Evolutionary conservation across 1,139 yeast genomes (phyloP).

Genomic region (Candida gigantensis): DNA sequence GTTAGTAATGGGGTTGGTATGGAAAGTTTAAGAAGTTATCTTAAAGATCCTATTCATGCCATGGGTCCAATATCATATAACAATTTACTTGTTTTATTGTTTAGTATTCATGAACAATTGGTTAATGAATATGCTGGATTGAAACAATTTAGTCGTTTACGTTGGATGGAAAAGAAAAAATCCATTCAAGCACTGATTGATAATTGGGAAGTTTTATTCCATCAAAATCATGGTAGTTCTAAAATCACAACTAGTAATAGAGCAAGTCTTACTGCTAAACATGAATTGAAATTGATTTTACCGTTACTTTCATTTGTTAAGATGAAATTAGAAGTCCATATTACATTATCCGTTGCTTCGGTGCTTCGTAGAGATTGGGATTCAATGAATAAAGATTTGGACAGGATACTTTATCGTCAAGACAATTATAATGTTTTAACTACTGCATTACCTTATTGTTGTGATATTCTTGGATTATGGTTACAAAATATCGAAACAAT

Average conservation of each 20-base stretch:
- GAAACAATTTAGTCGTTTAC: conserved; percentile 26
- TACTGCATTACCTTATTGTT: conserved; percentile 57
- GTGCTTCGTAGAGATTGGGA: conserved; percentile 67
- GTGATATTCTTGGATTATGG: conserved; percentile 68
- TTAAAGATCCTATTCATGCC: conserved; percentile 8
- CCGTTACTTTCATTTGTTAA: conserved; percentile 67
- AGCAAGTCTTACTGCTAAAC: conserved; percentile 49
- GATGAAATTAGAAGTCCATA: conserved; percentile 58
- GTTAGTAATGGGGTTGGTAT: conserved; percentile 60
- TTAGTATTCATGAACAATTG: conserved; percentile 73
- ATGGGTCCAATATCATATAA: conserved; percentile 42
- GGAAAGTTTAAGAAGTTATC: conserved; percentile 47
- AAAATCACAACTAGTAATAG: conserved; percentile 54
- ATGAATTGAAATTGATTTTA: conserved; percentile 61
- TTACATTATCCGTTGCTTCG: conserved; percentile 56
- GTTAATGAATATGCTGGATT: conserved; percentile 43
- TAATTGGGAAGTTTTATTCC: conserved; percentile 65
- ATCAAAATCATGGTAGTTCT: conserved; percentile 61
- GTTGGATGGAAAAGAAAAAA: conserved; percentile 65
- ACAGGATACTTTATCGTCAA: conserved; percentile 29
- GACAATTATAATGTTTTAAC: conserved; percentile 58
- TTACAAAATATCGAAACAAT: conserved; percentile 63
- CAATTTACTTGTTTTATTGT: conserved; percentile 63
- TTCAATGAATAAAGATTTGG: conserved; percentile 57
- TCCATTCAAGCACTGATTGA: conserved; percentile 53